Evolutionary conservation across 148 eudicot genomes (phyloP), one percentile per base, ranked within the genome.

Genomic region (Fallopia convolvulus): DNA sequence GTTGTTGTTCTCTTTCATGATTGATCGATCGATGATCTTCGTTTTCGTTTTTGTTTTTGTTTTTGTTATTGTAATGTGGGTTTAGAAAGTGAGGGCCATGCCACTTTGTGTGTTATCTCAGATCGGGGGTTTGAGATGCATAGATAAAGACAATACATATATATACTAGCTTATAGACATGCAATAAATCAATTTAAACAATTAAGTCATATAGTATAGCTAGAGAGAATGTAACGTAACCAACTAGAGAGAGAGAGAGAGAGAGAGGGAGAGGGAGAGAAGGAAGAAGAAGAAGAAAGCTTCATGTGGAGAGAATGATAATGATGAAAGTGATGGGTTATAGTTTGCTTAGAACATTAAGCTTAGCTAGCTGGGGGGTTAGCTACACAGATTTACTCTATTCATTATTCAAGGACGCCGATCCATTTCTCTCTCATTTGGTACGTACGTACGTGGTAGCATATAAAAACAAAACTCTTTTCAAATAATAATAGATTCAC

Each of bases 261-360:
- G 53, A 11, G 81, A 74, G 71, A 61, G 63, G 21, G 23, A 72
- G 80, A 63, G 71, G 68, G 36, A 30, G 74, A 76, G 39, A 55
- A 50, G 74, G 36, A 61, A 40, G 83, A 66, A 76, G 74, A 82
- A 77, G 83, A 21, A 21, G 63, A 56, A 56, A 30, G 30, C 91
- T 88, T 90, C 84, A 76, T 79, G 83, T 77, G 77, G 78, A 78
- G 91, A 89, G 72, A 88, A 90, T 82, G 84, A 84, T 86, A 81
- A 90, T 86, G 83, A 86, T 84, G 89, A 83, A 40, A 32, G 80
- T 80, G 87, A 86, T 76, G 78, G 78, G 74, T 78, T 81, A 86
- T 14, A 23, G 83, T 81, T 83, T 75, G 75, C 81, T 81, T 82
- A 74, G 68, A 44, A 58, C 63, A 72, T 46, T 26, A 60, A 60